A percentile compares a stretch with the other conserved stretches of the same genome.
Conservation (phyloP, 1,284 basidiomycete species). For the Sporisorium sorghi region DNA sequence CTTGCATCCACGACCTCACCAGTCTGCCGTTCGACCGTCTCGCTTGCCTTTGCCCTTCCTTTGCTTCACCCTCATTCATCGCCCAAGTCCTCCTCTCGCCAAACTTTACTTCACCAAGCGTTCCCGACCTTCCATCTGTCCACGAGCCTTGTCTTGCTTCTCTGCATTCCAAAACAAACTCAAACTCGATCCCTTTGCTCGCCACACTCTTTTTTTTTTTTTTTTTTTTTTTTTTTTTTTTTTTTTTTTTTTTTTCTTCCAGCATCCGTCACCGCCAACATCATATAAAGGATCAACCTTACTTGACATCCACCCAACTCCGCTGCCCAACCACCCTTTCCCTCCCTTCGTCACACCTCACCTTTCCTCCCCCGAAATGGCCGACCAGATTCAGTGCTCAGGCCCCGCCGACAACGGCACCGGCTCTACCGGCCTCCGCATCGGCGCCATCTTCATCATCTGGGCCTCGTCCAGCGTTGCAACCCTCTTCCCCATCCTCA, state of each 20-base stretch:
- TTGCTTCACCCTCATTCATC: not conserved
- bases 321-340: not conserved
- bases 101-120: constrained; percentile 2
- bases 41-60: not conserved
- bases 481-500: constrained; percentile 84
- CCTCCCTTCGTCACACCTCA: no score
- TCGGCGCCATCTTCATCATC: constrained; percentile 90
- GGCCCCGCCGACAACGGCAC: constrained; percentile 38
- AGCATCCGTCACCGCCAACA: not conserved
- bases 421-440: constrained; percentile 63
- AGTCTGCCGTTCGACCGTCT: constrained; percentile 26
- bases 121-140: constrained; percentile 12
- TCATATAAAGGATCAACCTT: not conserved
- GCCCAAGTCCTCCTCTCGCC: not conserved
- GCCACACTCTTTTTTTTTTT: constrained; percentile 3
- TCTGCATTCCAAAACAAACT: not conserved
- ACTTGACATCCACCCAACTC: not conserved
- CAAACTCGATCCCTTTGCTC: constrained; percentile 2
- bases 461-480: constrained; percentile 74
- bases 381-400: constrained; percentile 32
- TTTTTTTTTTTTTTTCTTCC: not conserved
- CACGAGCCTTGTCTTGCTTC: constrained; percentile 7
- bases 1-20: constrained; percentile 18
- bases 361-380: constrained; percentile 20
- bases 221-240: not conserved